Evolutionary conservation across 306 rosid genomes (phyloP).

Genomic region (Castanopsis chinensis): DNA sequence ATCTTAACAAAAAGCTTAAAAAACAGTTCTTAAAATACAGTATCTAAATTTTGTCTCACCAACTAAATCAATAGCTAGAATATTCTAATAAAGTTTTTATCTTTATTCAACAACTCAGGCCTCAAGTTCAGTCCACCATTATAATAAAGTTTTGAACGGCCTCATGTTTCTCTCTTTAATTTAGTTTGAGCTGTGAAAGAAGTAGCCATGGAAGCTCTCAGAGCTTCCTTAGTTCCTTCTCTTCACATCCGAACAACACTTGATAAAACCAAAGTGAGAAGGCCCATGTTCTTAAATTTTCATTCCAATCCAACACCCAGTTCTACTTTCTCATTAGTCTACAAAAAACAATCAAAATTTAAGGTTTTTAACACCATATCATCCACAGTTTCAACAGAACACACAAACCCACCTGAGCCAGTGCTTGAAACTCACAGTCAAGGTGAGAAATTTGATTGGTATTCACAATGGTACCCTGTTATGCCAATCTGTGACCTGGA

Average conservation of each 20-base stretch:
- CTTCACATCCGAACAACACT: constrained; percentile 30
- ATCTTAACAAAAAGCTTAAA: no score
- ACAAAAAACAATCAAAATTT: constrained; percentile 27
- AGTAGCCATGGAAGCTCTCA: constrained; percentile 52
- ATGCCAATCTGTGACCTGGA: constrained; percentile 88
- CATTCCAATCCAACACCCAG: constrained; percentile 7
- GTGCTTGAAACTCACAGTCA: constrained; percentile 22
- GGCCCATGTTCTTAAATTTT: constrained; percentile 27
- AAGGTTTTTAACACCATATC: constrained; percentile 53
- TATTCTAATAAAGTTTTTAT: no score
- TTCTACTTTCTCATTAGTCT: constrained; percentile 23
- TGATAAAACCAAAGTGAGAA: constrained; percentile 23
- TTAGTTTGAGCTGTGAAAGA: constrained; percentile 3
- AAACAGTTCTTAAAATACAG: no score
- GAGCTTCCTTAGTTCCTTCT: constrained; percentile 37
- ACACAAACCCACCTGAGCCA: constrained; percentile 30
- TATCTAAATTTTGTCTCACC: no score
- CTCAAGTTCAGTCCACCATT: no score
- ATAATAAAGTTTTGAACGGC: background rate
- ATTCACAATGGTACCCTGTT: constrained; percentile 81
- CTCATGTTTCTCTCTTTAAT: background rate
- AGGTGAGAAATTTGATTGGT: constrained; percentile 70
- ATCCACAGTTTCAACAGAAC: constrained; percentile 50
- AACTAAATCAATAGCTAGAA: no score
- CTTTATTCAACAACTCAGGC: no score